Evolutionary conservation across 2,329 filamentous ascomycete genomes (phyloP), one percentile per base, ranked within the genome.

Genomic region (Colletotrichum sidae): DNA sequence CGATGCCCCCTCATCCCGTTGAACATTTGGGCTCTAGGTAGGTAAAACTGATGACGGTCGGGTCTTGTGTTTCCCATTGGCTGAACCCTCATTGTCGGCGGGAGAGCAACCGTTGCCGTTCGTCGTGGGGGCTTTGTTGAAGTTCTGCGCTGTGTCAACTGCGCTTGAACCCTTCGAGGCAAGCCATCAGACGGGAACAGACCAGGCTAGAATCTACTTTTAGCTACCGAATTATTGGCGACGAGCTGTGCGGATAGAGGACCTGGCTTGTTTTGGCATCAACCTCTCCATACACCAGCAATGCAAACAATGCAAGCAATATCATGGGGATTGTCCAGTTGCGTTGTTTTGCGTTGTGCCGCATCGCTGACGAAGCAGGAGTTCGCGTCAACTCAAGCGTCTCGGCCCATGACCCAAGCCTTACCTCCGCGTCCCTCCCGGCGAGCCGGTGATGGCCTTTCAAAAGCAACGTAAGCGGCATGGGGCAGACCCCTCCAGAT

Each of bases 121-220:
- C 4, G 4, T 25, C 25, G 25, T 25, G 4, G 51, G 62, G 45
- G 41, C 51, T 52, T 51, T 46, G 38, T 65, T 60, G 55, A 46
- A 55, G 45, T 55, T 52, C 25, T 61, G 35, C 45, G 49, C 41
- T 7, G 52, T 62, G 53, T 41, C 47, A 25, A 37, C 2, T 39
- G 58, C 45, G 52, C 58, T 62, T 62, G 47, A 15, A 47, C 58
- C 17, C 12, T 56, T 62, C 45, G 34, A 52, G 51, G 17, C 37
- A 56, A 52, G 58, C 51, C 33, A 41, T 37, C 45, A 15, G 51
- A 61, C 52, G 62, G 41, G 62, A 56, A 49, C 52, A 65, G 52
- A 8, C 45, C 17, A n/a, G 15, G 46, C 52, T 25, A 25, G 25
- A 25, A 25, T 25, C 25, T 47, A 55, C 55, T 53, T 51, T 62